These are phyloP conservation scores for Fusarium nematophilum DNA, from an alignment of 2,329 filamentous ascomycete species.

Conservation along the genomic window DNA sequence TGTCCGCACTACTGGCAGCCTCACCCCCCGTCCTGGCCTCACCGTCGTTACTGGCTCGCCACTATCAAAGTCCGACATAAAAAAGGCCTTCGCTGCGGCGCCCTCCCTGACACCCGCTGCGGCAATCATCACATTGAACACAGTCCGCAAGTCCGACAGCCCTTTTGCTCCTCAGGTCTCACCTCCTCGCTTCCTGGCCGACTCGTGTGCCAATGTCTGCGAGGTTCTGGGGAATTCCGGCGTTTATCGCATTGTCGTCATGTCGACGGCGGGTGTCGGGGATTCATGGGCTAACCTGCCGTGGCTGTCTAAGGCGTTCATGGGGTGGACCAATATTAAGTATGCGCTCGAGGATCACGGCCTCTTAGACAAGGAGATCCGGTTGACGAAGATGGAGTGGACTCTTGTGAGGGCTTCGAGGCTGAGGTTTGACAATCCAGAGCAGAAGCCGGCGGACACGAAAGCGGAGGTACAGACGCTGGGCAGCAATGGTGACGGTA, in stretches of 20 bases:
- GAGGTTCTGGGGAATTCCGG: slow-evolving; percentile 47
- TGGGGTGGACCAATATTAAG: slow-evolving; percentile 55
- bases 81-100: slow-evolving; percentile 36
- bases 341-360: slow-evolving; percentile 52
- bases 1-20: slow-evolving; percentile 46
- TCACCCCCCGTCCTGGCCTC: slow-evolving; percentile 40
- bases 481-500: slow-evolving; percentile 46
- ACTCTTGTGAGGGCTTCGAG: slow-evolving; percentile 50
- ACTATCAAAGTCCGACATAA: slow-evolving; percentile 49
- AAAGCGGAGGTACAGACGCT: slow-evolving; percentile 40
- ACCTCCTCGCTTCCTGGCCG: slow-evolving; percentile 52
- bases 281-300: slow-evolving; percentile 52
- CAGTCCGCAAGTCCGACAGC: slow-evolving; percentile 53
- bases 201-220: slow-evolving; percentile 51
- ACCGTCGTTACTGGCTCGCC: slow-evolving; percentile 50
- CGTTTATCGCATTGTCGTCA: slow-evolving; percentile 49
- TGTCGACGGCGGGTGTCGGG: slow-evolving; percentile 54
- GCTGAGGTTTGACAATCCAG: slow-evolving; percentile 47
- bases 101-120: slow-evolving; percentile 41
- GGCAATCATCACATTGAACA: slow-evolving; percentile 54
- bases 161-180: slow-evolving; percentile 54
- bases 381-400: slow-evolving; percentile 49
- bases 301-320: slow-evolving; percentile 49
- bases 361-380: slow-evolving; percentile 52
- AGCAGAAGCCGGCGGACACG: slow-evolving; percentile 7